Percentiles rank a stretch among this genome's conserved stretches.
Evolutionary conservation across 768 basidiomycete species (phyloP).

Genomic region (Agaricus blazei): DNA sequence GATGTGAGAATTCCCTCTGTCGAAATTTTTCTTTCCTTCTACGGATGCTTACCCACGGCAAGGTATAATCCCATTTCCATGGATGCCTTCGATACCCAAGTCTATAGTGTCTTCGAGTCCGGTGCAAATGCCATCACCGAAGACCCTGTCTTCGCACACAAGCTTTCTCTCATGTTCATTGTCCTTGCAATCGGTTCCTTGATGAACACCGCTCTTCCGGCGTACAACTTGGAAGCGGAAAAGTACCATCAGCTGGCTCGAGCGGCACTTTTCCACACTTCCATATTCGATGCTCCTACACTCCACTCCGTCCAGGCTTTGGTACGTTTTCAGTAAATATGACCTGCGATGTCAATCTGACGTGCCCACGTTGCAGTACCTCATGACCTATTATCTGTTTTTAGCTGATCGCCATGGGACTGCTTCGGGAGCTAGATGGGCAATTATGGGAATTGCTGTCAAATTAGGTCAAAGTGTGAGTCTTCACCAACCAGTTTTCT

Average conservation of each 20-base stretch:
- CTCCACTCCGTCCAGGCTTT: slow-evolving; percentile 63
- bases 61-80: slow-evolving; percentile 68
- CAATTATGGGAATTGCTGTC: slow-evolving; percentile 63
- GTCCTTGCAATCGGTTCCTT: slow-evolving; percentile 62
- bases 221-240: slow-evolving; percentile 64
- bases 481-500: slow-evolving; percentile 17
- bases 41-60: neutral
- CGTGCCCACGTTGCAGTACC: slow-evolving; percentile 34
- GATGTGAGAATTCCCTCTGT: slow-evolving; percentile 44
- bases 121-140: slow-evolving; percentile 38
- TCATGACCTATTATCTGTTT: slow-evolving; percentile 70
- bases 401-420: slow-evolving; percentile 65
- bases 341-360: slow-evolving; percentile 10
- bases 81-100: slow-evolving; percentile 55
- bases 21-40: neutral
- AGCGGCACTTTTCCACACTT: slow-evolving; percentile 58
- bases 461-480: slow-evolving; percentile 69
- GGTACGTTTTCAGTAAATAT: slow-evolving; percentile 31
- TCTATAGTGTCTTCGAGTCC: slow-evolving; percentile 49
- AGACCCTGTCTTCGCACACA: slow-evolving; percentile 51
- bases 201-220: slow-evolving; percentile 49
- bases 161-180: slow-evolving; percentile 61
- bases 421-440: slow-evolving; percentile 60
- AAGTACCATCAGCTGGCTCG: slow-evolving; percentile 66
- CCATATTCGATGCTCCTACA: slow-evolving; percentile 65